Evolutionary conservation across 257 asterid genomes (phyloP).

Genomic region (Anisodus tanguticus): DNA sequence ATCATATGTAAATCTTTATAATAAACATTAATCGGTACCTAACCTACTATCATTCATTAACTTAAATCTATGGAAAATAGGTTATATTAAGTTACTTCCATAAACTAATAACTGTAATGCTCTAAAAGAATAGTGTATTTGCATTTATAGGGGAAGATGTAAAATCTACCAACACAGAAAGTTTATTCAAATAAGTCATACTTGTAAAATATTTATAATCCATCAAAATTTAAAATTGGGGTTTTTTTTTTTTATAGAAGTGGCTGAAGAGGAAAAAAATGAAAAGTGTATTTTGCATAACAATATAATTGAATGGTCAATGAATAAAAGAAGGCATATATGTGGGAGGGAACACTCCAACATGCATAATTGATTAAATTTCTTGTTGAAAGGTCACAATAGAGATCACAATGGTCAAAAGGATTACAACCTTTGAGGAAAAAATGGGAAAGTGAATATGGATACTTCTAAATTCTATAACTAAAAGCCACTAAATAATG

Average conservation of each 20-base stretch:
- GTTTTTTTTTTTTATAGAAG: no score
- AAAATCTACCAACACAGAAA: neutral
- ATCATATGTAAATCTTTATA: neutral
- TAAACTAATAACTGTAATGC: neutral
- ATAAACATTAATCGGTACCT: neutral
- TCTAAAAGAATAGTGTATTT: neutral
- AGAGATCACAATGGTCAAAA: conserved; percentile 38
- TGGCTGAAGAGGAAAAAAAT: neutral
- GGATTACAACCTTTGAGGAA: conserved; percentile 30
- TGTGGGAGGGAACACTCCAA: conserved; percentile 19
- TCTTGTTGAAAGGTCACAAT: conserved; percentile 14
- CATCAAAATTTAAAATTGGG: no score
- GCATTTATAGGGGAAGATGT: neutral
- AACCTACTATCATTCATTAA: no score
- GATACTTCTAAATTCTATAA: neutral
- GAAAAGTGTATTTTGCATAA: neutral
- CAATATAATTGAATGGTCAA: neutral
- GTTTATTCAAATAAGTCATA: neutral
- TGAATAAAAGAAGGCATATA: conserved; percentile 10
- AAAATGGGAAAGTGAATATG: conserved; percentile 26
- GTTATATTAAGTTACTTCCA: neutral
- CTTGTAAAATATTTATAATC: neutral
- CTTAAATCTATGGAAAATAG: neutral
- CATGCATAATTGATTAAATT: conserved; percentile 18
- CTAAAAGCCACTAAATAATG: neutral